A percentile compares a stretch with the other conserved stretches of the same genome.
phyloP scores from a whole-genome alignment of 2,329 filamentous ascomycete genomes.

The Rutstroemia sp. region DNA sequence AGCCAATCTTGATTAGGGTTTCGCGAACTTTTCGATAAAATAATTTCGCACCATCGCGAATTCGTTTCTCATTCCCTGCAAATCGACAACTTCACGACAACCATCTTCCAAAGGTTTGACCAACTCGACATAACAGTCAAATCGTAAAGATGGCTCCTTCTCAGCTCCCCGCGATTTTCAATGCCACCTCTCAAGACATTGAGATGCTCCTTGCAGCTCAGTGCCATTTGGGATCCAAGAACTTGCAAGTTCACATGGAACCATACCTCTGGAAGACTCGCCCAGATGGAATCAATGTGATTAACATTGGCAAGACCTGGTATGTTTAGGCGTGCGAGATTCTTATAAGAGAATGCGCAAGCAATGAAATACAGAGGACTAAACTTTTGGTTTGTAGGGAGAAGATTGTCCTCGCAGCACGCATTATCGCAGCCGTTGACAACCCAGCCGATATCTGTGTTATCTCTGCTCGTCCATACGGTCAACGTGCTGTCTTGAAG shows the following conservation, averaged over 20 bases:
- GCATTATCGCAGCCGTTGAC: constrained; percentile 98
- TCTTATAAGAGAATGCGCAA: constrained; percentile 43
- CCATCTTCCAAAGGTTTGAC: constrained; percentile 21
- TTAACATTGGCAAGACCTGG: constrained; percentile 99
- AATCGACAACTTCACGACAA: constrained; percentile 19
- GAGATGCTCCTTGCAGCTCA: constrained; percentile 98
- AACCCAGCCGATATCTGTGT: constrained; percentile 99
- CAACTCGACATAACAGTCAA: constrained; percentile 33
- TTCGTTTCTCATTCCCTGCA: constrained; percentile 6
- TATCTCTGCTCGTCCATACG: constrained; percentile 98
- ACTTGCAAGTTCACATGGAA: constrained; percentile 99
- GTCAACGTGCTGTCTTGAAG: constrained; percentile 99
- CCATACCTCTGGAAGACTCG: constrained; percentile 99
- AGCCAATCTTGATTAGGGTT: constrained; percentile 11
- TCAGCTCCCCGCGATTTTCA: constrained; percentile 92
- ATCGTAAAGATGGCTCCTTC: constrained; percentile 83
- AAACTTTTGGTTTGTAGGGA: constrained; percentile 72
- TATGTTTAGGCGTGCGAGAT: constrained; percentile 39
- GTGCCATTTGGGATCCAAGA: constrained; percentile 96
- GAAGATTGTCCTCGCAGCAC: constrained; percentile 98
- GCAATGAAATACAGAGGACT: constrained; percentile 99
- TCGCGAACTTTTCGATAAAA: constrained; percentile 6
- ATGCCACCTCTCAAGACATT: constrained; percentile 94
- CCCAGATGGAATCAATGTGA: constrained; percentile 94
- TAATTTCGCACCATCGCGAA: constrained; percentile 8